Percentiles rank a stretch among this genome's conserved stretches.
phyloP scores from a whole-genome alignment of 2,329 filamentous ascomycete species.

The Ramularia collo-cygni region DNA sequence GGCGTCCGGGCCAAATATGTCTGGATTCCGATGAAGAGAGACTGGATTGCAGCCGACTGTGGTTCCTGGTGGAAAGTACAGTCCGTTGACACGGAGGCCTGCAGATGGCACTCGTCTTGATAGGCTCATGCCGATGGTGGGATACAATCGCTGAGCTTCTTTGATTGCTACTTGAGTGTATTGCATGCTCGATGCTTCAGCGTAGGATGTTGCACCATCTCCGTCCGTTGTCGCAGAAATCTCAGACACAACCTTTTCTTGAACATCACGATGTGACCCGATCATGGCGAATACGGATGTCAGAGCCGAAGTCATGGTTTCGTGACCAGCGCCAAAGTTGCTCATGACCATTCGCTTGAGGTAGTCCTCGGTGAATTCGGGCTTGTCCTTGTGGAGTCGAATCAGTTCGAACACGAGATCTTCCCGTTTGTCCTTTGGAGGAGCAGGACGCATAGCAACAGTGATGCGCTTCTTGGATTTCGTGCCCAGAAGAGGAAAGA shows the following conservation, averaged over 20 bases:
- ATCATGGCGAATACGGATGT: conserved; percentile 10
- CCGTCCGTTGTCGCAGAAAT: neutral
- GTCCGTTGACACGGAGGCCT: conserved; percentile 31
- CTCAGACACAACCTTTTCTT: conserved; percentile 2
- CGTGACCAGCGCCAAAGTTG: conserved; percentile 16
- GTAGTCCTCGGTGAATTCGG: conserved; percentile 11
- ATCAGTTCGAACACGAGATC: conserved; percentile 14
- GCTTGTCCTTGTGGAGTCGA: conserved; percentile 12
- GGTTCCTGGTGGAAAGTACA: conserved; percentile 27
- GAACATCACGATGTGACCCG: conserved; percentile 4
- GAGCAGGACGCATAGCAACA: conserved; percentile 7
- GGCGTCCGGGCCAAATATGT: conserved; percentile 29
- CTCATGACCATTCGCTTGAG: conserved; percentile 17
- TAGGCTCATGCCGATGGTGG: conserved; percentile 36
- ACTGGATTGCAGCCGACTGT: conserved; percentile 29
- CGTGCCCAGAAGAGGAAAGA: conserved; percentile 10
- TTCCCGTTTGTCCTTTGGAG: conserved; percentile 6
- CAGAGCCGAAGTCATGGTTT: conserved; percentile 14
- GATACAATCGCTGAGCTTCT: conserved; percentile 40
- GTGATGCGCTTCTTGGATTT: conserved; percentile 11
- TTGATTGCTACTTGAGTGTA: conserved; percentile 40
- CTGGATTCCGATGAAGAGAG: conserved; percentile 27
- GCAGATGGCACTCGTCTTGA: conserved; percentile 33
- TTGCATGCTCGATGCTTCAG: conserved; percentile 27
- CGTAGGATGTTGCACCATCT: conserved; percentile 6